Evolutionary conservation across 1,284 basidiomycete genomes (phyloP).

Genomic region (Heterobasidion parviporum): DNA sequence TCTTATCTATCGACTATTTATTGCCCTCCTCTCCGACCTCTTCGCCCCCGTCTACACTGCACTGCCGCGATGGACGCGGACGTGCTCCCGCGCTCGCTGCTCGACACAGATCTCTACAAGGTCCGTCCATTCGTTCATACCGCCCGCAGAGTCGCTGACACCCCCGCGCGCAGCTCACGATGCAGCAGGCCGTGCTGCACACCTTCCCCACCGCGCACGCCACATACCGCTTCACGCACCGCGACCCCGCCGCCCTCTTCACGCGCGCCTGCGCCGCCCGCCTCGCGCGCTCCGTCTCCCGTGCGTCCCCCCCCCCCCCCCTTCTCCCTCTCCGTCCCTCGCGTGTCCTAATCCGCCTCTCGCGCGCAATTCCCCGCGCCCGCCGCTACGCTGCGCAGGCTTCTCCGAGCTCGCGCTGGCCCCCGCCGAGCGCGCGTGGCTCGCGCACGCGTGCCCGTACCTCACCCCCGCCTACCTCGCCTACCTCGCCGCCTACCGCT

Average conservation of each 20-base stretch:
- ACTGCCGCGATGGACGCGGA: not conserved
- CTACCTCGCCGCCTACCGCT: slow-evolving; percentile 67
- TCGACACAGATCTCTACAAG: slow-evolving; percentile 98
- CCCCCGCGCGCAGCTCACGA: slow-evolving; percentile 62
- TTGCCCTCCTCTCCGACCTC: too few relatives aligned
- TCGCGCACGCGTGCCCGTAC: slow-evolving; percentile 69
- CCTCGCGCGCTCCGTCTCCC: slow-evolving; percentile 29
- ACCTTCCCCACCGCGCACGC: slow-evolving; percentile 68
- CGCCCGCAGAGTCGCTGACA: not conserved
- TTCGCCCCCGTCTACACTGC: too few relatives aligned
- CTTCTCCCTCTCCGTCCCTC: not conserved
- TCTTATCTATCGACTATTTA: not conserved
- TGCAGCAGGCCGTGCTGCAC: slow-evolving; percentile 91
- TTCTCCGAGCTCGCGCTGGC: slow-evolving; percentile 62
- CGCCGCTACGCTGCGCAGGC: slow-evolving; percentile 30
- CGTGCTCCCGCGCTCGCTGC: slow-evolving; percentile 52
- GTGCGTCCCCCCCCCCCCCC: slow-evolving; percentile 36
- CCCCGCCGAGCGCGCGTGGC: slow-evolving; percentile 60
- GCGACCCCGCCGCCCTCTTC: slow-evolving; percentile 68
- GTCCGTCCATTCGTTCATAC: slow-evolving; percentile 24
- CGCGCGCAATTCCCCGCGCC: not conserved
- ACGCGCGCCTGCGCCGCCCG: slow-evolving; percentile 49
- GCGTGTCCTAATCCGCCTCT: too few relatives aligned
- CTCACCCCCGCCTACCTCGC: slow-evolving; percentile 70
- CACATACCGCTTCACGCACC: slow-evolving; percentile 83